These are phyloP conservation scores for Cardamine resedifolia DNA, from an alignment of 345 rosid genomes.

Conservation along the genomic window DNA sequence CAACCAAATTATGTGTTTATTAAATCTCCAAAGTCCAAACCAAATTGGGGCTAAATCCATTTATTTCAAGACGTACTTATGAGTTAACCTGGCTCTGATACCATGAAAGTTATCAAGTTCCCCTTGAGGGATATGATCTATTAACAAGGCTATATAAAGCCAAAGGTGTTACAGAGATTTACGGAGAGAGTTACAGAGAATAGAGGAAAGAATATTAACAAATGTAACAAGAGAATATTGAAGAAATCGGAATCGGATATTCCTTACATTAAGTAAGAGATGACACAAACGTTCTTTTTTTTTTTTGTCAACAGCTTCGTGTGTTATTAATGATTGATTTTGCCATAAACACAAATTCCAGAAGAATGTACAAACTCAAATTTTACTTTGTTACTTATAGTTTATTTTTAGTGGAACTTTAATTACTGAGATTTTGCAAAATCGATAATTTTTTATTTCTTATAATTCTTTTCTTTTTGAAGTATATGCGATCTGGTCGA, in stretches of 20 bases:
- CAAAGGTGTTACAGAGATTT: too few species aligned
- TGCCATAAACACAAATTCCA: background rate
- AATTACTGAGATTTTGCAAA: background rate
- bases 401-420: background rate
- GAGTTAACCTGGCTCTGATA: too few species aligned
- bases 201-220: too few species aligned
- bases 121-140: too few species aligned
- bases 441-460: background rate
- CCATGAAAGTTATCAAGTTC: too few species aligned
- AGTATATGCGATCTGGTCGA: conserved; percentile 15
- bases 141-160: too few species aligned
- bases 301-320: conserved; percentile 3
- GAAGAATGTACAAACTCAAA: background rate
- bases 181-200: too few species aligned
- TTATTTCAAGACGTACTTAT: background rate
- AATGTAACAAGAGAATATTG: too few species aligned
- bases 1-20: background rate
- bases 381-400: background rate
- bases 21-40: background rate
- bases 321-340: conserved; percentile 5
- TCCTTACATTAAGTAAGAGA: too few species aligned
- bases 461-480: too few species aligned
- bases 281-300: background rate
- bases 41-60: background rate
- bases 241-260: too few species aligned